These are phyloP conservation scores for Wickerhamiella occidentalis DNA, from an alignment of 805 yeast species.

Conservation along the genomic window DNA sequence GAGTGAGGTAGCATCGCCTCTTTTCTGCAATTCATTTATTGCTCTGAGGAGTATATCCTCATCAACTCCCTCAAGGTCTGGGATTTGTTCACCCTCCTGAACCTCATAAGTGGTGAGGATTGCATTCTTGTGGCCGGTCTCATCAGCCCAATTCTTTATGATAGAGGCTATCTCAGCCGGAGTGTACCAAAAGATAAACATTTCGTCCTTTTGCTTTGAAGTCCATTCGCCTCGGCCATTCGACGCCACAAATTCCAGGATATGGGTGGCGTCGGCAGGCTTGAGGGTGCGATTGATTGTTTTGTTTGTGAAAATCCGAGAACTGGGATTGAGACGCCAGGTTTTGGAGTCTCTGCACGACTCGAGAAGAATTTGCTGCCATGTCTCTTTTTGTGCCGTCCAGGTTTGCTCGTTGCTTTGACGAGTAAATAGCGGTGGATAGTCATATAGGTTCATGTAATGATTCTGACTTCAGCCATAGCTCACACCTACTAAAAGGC, in stretches of 20 bases:
- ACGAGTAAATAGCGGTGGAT: constrained; percentile 85
- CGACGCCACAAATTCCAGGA: constrained; percentile 45
- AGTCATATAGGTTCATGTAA: constrained; percentile 27
- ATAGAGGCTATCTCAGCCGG: constrained; percentile 56
- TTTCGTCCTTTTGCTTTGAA: constrained; percentile 25
- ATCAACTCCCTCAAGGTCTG: constrained; percentile 54
- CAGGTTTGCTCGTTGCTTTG: constrained; percentile 77
- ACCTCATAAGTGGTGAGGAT: constrained; percentile 77
- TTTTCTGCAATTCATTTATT: constrained; percentile 45
- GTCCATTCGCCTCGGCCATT: constrained; percentile 47
- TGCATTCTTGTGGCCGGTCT: constrained; percentile 63
- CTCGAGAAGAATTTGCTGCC: constrained; percentile 54
- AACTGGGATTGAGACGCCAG: constrained; percentile 36
- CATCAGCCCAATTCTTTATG: constrained; percentile 58
- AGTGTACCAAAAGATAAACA: constrained; percentile 47
- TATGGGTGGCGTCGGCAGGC: constrained; percentile 41
- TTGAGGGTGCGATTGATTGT: constrained; percentile 34
- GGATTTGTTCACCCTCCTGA: constrained; percentile 56
- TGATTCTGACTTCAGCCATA: too few relatives aligned
- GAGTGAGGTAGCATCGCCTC: constrained; percentile 62
- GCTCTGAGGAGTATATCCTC: constrained; percentile 41
- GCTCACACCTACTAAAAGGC: too few relatives aligned
- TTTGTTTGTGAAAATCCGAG: constrained; percentile 25
- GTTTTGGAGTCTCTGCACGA: constrained; percentile 47
- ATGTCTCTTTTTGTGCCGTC: constrained; percentile 62